Percentiles rank a stretch among this genome's conserved stretches.
Evolutionary conservation across 2,329 filamentous ascomycete genomes (phyloP).

Genomic region (Thelonectria olida): DNA sequence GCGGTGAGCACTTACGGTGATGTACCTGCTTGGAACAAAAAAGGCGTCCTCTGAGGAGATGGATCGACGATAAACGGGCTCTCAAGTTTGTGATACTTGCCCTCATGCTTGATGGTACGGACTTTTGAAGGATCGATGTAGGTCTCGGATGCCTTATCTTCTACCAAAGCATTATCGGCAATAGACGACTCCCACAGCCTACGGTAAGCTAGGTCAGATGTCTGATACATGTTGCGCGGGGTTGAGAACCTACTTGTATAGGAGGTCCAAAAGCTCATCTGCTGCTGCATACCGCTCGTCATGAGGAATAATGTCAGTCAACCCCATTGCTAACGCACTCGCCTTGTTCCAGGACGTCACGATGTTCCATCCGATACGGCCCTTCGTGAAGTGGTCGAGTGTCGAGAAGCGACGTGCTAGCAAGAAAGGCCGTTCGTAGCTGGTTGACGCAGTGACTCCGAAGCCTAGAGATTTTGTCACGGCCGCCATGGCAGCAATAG

Average conservation of each 20-base stretch:
- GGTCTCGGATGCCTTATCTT: slow-evolving; percentile 31
- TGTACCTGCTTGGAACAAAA: slow-evolving; percentile 57
- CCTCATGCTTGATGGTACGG: slow-evolving; percentile 47
- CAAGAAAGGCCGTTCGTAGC: slow-evolving; percentile 46
- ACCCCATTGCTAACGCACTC: slow-evolving; percentile 53
- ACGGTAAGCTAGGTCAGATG: slow-evolving; percentile 53
- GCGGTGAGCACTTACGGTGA: not conserved
- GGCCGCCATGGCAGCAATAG: slow-evolving; percentile 56
- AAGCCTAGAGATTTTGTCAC: slow-evolving; percentile 54
- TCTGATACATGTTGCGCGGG: not conserved
- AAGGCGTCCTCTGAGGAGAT: slow-evolving; percentile 56
- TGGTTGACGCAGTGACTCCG: slow-evolving; percentile 47
- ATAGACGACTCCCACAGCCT: slow-evolving; percentile 52
- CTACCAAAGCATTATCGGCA: slow-evolving; percentile 45
- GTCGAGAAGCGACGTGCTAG: slow-evolving; percentile 47
- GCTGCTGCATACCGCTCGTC: slow-evolving; percentile 59
- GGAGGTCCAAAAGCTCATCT: slow-evolving; percentile 57
- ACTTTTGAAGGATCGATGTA: slow-evolving; percentile 48
- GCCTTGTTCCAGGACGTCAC: slow-evolving; percentile 53
- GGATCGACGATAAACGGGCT: slow-evolving; percentile 56
- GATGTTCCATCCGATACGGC: slow-evolving; percentile 57
- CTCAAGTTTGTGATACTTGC: slow-evolving; percentile 40
- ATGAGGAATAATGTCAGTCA: slow-evolving; percentile 55
- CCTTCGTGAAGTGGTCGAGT: slow-evolving; percentile 48
- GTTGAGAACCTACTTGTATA: slow-evolving; percentile 48